phyloP scores from a whole-genome alignment of 192 early-diverging fungal genomes.

The Coemansia sp. region DNA sequence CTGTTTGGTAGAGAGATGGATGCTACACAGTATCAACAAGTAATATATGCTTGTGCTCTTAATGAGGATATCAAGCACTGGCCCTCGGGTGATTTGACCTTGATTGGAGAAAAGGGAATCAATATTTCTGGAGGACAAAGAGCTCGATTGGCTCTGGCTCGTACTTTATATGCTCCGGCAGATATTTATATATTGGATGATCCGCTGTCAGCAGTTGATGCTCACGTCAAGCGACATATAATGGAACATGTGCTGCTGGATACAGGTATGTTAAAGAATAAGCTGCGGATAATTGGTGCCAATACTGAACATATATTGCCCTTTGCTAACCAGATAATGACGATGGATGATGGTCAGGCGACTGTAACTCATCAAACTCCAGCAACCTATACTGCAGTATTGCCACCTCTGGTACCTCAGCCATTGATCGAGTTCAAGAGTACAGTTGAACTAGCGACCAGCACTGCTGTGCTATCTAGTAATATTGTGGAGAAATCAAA shows the following conservation, averaged over 20 bases:
- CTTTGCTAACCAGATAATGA: background rate
- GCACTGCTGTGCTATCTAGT: background rate
- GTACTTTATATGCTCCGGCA: slow-evolving; percentile 60
- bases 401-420: background rate
- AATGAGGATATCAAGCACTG: slow-evolving; percentile 15
- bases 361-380: background rate
- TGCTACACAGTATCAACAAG: slow-evolving; percentile 9
- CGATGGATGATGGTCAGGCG: background rate
- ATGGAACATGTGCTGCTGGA: slow-evolving; percentile 22
- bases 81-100: slow-evolving; percentile 39
- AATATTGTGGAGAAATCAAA: background rate
- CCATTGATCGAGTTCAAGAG: background rate
- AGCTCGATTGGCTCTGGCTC: slow-evolving; percentile 61
- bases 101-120: slow-evolving; percentile 59
- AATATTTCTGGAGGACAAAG: slow-evolving; percentile 64
- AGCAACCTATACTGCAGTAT: background rate
- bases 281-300: background rate
- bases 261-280: background rate
- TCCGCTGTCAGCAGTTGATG: slow-evolving; percentile 28
- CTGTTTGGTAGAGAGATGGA: slow-evolving; percentile 26
- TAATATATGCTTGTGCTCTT: slow-evolving; percentile 31
- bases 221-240: slow-evolving; percentile 18
- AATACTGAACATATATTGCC: background rate
- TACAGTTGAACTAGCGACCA: background rate
- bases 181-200: slow-evolving; percentile 48